These are phyloP conservation scores for Scutellaria baicalensis DNA, from an alignment of 257 asterid genomes.

Conservation along the genomic window DNA sequence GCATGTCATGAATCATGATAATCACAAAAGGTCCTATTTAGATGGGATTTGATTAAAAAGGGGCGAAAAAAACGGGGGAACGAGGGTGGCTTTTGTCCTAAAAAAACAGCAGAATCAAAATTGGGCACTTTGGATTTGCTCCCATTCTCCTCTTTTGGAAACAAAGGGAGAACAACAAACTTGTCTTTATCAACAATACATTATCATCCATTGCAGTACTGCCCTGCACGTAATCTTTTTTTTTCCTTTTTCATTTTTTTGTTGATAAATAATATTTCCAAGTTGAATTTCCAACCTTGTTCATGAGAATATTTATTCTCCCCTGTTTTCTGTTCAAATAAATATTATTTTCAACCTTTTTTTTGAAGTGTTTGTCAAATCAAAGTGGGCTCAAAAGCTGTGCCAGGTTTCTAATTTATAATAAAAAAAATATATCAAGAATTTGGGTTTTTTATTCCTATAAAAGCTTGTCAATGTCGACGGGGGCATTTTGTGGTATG, in stretches of 20 bases:
- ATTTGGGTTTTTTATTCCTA: slow-evolving; percentile 9
- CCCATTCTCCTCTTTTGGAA: slow-evolving; percentile 40
- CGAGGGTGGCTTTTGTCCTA: slow-evolving; percentile 20
- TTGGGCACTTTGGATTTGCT: slow-evolving; percentile 25
- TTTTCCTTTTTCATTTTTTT: not conserved
- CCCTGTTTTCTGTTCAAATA: not conserved
- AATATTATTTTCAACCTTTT: not conserved
- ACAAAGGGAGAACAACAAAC: slow-evolving; percentile 49
- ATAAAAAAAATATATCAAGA: not conserved
- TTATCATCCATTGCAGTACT: slow-evolving; percentile 1
- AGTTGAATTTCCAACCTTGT: slow-evolving; percentile 20
- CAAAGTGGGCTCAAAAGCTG: slow-evolving; percentile 2
- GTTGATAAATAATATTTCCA: not conserved
- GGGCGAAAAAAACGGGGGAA: slow-evolving; percentile 25
- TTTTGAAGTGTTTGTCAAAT: not conserved
- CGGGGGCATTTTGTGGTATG: slow-evolving; percentile 43
- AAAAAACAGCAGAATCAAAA: slow-evolving; percentile 22
- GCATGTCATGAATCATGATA: not conserved
- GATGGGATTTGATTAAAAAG: not conserved
- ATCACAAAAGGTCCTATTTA: slow-evolving; percentile 9
- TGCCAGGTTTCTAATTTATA: not conserved
- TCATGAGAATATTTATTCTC: slow-evolving; percentile 17
- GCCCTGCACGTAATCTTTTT: too few species aligned
- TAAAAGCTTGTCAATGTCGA: slow-evolving; percentile 36
- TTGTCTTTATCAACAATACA: slow-evolving; percentile 25